Base-by-base conservation (phyloP, 371 early-diverging fungal species). In the Gilbertella persicaria region DNA sequence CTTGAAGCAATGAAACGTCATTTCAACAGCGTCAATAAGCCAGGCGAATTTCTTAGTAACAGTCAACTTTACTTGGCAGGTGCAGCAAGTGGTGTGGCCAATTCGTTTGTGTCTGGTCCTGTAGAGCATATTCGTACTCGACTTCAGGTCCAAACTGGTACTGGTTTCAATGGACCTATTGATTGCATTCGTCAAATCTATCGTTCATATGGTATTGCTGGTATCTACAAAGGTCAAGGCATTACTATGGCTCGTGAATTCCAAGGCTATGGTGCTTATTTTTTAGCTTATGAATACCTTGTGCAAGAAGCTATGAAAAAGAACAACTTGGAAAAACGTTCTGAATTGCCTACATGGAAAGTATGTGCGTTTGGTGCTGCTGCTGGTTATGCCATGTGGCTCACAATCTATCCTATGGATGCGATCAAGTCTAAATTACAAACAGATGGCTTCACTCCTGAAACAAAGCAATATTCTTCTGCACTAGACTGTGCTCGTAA, bases 51-150 rank as follows among this genome's bases (percentile, higher is more conserved):
- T 25, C 67, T 90, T 10, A 78, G 80, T 36, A 80, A 79, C 44
- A 55, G 75, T 19, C 92, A 93, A 65, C 73, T 92, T 50, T 89
- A 86, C 63, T 37, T 86, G 16, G 85, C 91, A 9, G 95, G 95
- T 46, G 90, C 92, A 23, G 78, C 84, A 0, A 83, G 89, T 46
- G 95, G 95, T 54, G 65, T 88, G 9, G 88, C 88, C 60, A 93
- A 91, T 62, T 85, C 92, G n/a, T 61, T 92, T 36, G 80, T 94
- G 3, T 90, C 89, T 12, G 85, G 82, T 51, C 95, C 94, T 5
- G 89, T 94, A 3, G 94, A 94, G 66, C 90, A 86, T 55, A 91
- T 89, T 58, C 82, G 90, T 66, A 88, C 85, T 17, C 85, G 90
- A 54, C 78, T 90, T 50, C 90, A 90, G 63, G 88, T 87, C 8